Conservation (phyloP, 345 rosid species). For the Salix arbutifolia region DNA sequence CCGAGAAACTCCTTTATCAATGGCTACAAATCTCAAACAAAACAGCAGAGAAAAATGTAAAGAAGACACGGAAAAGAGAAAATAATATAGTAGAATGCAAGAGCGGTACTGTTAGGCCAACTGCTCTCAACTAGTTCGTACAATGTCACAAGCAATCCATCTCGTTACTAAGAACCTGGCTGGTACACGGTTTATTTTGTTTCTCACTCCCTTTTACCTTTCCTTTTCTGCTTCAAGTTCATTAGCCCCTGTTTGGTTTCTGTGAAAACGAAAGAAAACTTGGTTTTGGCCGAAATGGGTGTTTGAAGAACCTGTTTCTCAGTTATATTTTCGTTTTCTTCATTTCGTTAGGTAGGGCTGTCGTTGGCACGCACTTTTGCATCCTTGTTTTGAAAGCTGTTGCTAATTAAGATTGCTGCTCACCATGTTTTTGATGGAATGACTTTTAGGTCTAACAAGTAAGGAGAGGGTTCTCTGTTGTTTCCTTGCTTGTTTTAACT, state of each 20-base stretch:
- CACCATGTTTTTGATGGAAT: conserved; percentile 19
- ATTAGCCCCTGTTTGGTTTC: neutral
- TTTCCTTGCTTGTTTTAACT: neutral
- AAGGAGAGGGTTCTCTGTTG: neutral
- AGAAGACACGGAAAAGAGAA: neutral
- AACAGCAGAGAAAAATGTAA: neutral
- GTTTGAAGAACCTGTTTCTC: neutral
- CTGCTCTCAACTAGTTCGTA: neutral
- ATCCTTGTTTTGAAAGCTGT: neutral
- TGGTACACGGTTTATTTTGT: conserved; percentile 14
- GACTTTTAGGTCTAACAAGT: neutral
- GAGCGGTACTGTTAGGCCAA: neutral
- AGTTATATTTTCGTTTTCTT: neutral
- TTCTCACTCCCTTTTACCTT: neutral
- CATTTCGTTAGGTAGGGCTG: neutral
- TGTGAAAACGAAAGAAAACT: neutral
- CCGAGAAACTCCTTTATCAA: conserved; percentile 28
- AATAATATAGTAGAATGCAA: conserved; percentile 12
- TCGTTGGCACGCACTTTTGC: neutral
- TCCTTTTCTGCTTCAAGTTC: neutral
- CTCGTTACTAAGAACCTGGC: conserved; percentile 21
- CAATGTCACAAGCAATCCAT: conserved; percentile 34
- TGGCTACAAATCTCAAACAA: neutral
- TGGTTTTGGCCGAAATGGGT: neutral
- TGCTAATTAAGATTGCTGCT: neutral